Conservation (phyloP, 352 stramenopile genomes). For the Pythium sukuiense region DNA sequence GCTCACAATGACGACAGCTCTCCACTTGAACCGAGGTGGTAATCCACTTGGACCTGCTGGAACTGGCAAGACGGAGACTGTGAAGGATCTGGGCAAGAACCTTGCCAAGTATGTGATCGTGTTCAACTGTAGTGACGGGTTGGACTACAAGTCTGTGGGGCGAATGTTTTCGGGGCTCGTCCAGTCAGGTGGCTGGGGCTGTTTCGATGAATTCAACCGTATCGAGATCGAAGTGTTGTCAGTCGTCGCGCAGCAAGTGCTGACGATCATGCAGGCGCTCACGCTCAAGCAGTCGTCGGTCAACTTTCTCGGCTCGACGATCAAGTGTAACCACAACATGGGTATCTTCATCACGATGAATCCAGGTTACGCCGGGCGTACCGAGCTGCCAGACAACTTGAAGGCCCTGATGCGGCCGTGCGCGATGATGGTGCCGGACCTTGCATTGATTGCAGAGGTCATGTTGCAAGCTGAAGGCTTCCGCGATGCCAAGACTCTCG, state of each 20-base stretch:
- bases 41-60: constrained; percentile 91
- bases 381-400: constrained; percentile 87
- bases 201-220: constrained; percentile 96
- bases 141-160: constrained; percentile 94
- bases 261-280: constrained; percentile 90
- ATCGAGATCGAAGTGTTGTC: constrained; percentile 96
- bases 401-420: constrained; percentile 86
- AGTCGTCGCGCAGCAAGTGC: constrained; percentile 91
- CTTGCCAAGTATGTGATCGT: constrained; percentile 94
- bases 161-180: constrained; percentile 93
- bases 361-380: constrained; percentile 89
- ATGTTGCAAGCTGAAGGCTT: constrained; percentile 89
- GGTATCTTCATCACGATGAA: constrained; percentile 95
- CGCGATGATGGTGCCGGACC: constrained; percentile 89
- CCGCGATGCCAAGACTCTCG: constrained; percentile 73
- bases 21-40: constrained; percentile 90
- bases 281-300: constrained; percentile 70
- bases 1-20: constrained; percentile 91
- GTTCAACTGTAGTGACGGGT: constrained; percentile 93
- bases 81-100: constrained; percentile 94
- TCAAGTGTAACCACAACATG: constrained; percentile 88
- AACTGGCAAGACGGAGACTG: constrained; percentile 94
- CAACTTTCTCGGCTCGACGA: constrained; percentile 85
- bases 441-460: constrained; percentile 83
- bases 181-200: constrained; percentile 92